Base-by-base conservation (phyloP, 352 stramenopile genomes). In the Globisporangium perplexum region DNA sequence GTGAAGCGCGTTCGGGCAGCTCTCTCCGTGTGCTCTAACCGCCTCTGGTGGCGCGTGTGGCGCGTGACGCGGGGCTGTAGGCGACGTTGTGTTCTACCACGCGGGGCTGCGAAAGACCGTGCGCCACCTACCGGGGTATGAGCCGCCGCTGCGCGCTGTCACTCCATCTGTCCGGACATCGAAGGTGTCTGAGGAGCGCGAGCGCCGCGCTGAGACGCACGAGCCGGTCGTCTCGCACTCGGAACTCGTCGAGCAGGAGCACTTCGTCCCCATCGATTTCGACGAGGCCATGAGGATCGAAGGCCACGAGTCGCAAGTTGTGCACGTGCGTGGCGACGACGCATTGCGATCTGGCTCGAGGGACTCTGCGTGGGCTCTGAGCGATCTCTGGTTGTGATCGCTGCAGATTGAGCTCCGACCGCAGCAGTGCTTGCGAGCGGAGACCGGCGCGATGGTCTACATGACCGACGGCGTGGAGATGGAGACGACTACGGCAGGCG, bases 371-470 rank as follows among this genome's bases (percentile, higher is more conserved):
- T n/a, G 12, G 5, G 35, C 14, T 8, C 7, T 5, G 38, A 11
- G 15, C 8, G 4, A 17, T 5, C 15, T 15, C 15, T 43, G 17
- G 1, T 14, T 7, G 11, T 18, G 69, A 44, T 36, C 18, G 17
- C 42, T 57, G 12, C 18, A 89, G 68, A 82, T 97, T 42, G 77
- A 94, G 38, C 69, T 98, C 7, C 69, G 93, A 65, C 85, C 84
- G 23, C 83, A 96, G 36, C 88, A 98, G 69, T 89, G 93, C 26
- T 65, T 98, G 33, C 77, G 94, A 31, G 91, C 93, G 7, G 93
- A 98, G 65, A 95, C 77, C 15, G 92, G 92, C 7, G 86, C 92
- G 17, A 97, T 98, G 84, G 88, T 98, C 45, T 98, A 97, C 72
- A 98, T 98, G 92, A 98, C 90, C 7, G 75, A 98, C 33, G 87